Evolutionary conservation across 2,329 filamentous ascomycete genomes (phyloP).

Genomic region (Calonectria henricotiae): DNA sequence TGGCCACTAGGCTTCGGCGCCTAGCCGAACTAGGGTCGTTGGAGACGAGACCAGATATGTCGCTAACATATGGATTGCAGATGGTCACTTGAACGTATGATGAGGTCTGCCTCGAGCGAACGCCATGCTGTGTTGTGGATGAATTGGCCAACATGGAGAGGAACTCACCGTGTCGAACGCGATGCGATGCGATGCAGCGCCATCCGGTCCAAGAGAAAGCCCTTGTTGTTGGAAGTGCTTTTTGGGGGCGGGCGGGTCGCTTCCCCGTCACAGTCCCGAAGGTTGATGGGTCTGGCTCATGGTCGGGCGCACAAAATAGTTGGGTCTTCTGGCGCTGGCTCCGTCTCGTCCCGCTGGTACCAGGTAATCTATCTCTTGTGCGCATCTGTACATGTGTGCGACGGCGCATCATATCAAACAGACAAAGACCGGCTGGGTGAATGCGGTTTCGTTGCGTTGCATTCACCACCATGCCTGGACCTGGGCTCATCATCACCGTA

Average conservation of each 20-base stretch:
- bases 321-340: slow-evolving; percentile 17
- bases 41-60: slow-evolving; percentile 46
- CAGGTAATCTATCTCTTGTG: slow-evolving; percentile 27
- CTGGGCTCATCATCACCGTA: slow-evolving; percentile 37
- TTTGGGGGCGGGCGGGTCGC: slow-evolving; percentile 27
- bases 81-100: slow-evolving; percentile 42
- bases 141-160: neutral
- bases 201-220: slow-evolving; percentile 12
- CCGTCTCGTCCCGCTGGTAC: slow-evolving; percentile 14
- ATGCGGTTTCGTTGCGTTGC: slow-evolving; percentile 30
- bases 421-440: slow-evolving; percentile 12
- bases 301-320: slow-evolving; percentile 27
- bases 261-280: slow-evolving; percentile 26
- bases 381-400: slow-evolving; percentile 17
- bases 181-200: slow-evolving; percentile 21
- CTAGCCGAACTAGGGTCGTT: slow-evolving; percentile 52
- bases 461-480: slow-evolving; percentile 32
- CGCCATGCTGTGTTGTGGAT: neutral
- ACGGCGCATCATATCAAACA: slow-evolving; percentile 25
- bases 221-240: slow-evolving; percentile 24
- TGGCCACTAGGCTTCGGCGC: slow-evolving; percentile 49
- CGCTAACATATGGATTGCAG: slow-evolving; percentile 51
- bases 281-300: slow-evolving; percentile 26
- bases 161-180: slow-evolving; percentile 9
- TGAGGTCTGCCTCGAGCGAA: slow-evolving; percentile 14